Conservation (phyloP, 2,329 filamentous ascomycete genomes). For the Epichloe baconii region DNA sequence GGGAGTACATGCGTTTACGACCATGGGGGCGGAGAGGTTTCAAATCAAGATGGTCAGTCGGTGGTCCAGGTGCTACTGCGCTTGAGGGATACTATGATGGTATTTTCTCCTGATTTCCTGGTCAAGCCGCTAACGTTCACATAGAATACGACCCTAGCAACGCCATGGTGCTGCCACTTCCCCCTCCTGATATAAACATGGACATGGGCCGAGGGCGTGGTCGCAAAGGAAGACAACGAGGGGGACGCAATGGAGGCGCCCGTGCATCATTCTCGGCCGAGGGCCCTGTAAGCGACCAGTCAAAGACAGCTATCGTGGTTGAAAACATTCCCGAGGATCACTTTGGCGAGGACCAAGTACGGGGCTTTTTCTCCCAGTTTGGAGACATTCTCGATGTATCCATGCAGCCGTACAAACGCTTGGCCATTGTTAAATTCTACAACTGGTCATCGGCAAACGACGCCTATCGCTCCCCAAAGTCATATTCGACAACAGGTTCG, state of each 20-base stretch:
- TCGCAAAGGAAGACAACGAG: conserved; percentile 22
- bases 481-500: conserved; percentile 75
- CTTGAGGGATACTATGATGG: no score
- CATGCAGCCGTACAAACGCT: conserved; percentile 51
- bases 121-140: background rate
- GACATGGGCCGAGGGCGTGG: conserved; percentile 20
- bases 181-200: conserved; percentile 13
- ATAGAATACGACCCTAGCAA: conserved; percentile 23
- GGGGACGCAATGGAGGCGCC: conserved; percentile 22
- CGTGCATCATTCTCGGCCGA: conserved; percentile 51
- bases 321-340: conserved; percentile 65
- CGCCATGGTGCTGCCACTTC: conserved; percentile 12
- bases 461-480: conserved; percentile 68
- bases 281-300: conserved; percentile 48
- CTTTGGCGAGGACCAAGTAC: conserved; percentile 51
- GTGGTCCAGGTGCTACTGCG: background rate
- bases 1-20: conserved; percentile 57
- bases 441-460: conserved; percentile 52
- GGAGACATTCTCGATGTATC: conserved; percentile 51
- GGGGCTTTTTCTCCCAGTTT: conserved; percentile 59
- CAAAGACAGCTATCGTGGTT: conserved; percentile 57
- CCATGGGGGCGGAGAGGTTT: conserved; percentile 32
- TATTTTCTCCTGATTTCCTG: background rate
- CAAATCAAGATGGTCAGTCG: conserved; percentile 15
- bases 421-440: conserved; percentile 59